Evolutionary conservation across 2,329 filamentous ascomycete genomes (phyloP), one percentile per base, ranked within the genome.

Genomic region (Pseudomassariella vexata): DNA sequence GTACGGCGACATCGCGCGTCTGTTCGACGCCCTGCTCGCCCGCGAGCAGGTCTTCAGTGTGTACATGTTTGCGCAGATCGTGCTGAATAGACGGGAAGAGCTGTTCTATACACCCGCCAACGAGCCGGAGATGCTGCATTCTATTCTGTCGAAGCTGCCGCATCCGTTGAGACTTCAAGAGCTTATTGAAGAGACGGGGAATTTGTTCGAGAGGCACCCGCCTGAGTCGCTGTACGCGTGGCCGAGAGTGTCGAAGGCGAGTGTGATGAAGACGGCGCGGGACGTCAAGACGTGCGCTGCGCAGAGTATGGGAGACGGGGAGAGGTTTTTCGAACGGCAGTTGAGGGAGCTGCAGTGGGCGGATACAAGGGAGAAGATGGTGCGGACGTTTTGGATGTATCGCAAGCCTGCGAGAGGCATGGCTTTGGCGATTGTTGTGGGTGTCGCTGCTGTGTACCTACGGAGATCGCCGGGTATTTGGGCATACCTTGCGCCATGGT

Each of bases 1-100:
- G 24, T 95, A 95, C 55, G 76, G 76, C 41, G 84, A 90, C 45
- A 96, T 98, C 50, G 77, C 88, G 20, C 78, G 92, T 16, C 66
- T 98, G 1, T 98, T 95, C 56, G 92, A 98, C 61, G 89, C 90
- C 34, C 73, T 98, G 28, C 70, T 98, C 5, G 86, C 90, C 3
- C 77, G 76, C 29, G 86, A 94, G 56, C 86, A 89, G n/a, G 82
- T 85, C 23, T 87, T 95, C 49, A 81, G 81, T 12, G 73, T 96
- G 32, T 98, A 98, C 57, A 71, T 96, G 34, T 96, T 95, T 59
- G 87, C 88, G 1, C 83, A 86, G 52, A 89, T 95, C 40, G 79
- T 95, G 24, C 68, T 94, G 20, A 77, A 80, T 27, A 82, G 90
- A 22, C 81, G 84, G 36, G 73, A 78, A 20, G 88, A 95, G 58